Evolutionary conservation across 495 filamentous ascomycete species (phyloP).

Genomic region (Neurospora cerealis): DNA sequence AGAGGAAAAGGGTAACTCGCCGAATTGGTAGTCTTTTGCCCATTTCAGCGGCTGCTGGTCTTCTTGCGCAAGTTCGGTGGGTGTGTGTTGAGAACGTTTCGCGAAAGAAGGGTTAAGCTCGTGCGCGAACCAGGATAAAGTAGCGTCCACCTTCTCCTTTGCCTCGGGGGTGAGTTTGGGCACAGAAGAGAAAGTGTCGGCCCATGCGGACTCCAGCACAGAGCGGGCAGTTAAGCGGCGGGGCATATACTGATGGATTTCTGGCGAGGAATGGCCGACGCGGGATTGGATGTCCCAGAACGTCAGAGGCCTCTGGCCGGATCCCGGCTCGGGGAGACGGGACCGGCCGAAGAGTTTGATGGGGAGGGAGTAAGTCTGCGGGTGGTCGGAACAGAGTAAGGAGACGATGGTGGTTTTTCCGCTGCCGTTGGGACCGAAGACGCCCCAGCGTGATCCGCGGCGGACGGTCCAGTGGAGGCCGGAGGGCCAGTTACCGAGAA

Average conservation of each 20-base stretch:
- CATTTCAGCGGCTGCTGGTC: constrained; percentile 38
- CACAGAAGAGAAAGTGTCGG: constrained; percentile 69
- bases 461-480: constrained; percentile 78
- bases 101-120: constrained; percentile 51
- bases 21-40: constrained; percentile 61
- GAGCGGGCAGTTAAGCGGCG: constrained; percentile 62
- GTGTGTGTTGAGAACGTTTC: neutral
- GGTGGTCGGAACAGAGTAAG: constrained; percentile 89
- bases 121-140: constrained; percentile 60
- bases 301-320: constrained; percentile 63
- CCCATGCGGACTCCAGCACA: constrained; percentile 74
- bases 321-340: constrained; percentile 56
- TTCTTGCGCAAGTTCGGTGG: neutral
- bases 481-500: constrained; percentile 67
- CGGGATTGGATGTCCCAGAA: constrained; percentile 86
- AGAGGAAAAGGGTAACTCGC: constrained; percentile 61
- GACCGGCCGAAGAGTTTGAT: constrained; percentile 76
- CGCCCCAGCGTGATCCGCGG: constrained; percentile 76
- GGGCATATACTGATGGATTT: constrained; percentile 90
- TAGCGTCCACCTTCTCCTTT: constrained; percentile 49
- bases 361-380: constrained; percentile 82
- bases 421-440: constrained; percentile 84
- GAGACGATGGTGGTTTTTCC: constrained; percentile 91
- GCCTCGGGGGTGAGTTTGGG: constrained; percentile 50
- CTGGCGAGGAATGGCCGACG: constrained; percentile 85